phyloP scores from a whole-genome alignment of 148 eudicot genomes.

The Vaccinium corymbosum region DNA sequence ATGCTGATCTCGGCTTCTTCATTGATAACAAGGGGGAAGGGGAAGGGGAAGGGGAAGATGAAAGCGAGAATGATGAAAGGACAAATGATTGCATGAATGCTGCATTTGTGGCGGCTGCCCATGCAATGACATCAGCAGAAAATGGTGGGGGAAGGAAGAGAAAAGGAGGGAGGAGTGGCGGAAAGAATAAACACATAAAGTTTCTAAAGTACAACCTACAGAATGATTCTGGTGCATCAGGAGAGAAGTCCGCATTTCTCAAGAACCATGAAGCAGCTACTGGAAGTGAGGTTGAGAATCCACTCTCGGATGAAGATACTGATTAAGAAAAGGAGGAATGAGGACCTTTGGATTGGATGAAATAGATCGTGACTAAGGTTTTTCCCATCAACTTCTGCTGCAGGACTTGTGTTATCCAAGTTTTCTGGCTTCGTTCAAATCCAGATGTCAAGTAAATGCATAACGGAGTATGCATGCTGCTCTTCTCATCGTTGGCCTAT shows the following conservation, averaged over 20 bases:
- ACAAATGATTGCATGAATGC: constrained; percentile 25
- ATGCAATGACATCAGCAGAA: constrained; percentile 29
- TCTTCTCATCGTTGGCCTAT: neutral
- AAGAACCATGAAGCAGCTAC: constrained; percentile 25
- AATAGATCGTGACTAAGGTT: neutral
- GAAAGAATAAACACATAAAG: constrained; percentile 27
- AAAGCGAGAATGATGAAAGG: constrained; percentile 24
- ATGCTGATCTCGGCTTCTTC: constrained; percentile 33
- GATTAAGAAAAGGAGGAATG: constrained; percentile 13
- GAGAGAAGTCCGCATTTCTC: constrained; percentile 15
- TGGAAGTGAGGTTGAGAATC: constrained; percentile 46
- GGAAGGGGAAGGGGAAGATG: constrained; percentile 31
- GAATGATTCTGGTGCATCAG: constrained; percentile 21
- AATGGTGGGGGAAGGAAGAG: constrained; percentile 30
- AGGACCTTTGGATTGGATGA: neutral
- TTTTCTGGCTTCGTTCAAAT: neutral
- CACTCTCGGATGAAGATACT: constrained; percentile 31
- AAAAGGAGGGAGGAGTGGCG: constrained; percentile 20
- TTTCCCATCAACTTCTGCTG: neutral
- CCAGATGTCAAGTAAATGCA: neutral
- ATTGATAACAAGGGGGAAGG: constrained; percentile 45
- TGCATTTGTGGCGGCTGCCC: constrained; percentile 57
- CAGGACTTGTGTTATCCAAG: neutral
- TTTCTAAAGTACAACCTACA: constrained; percentile 32
- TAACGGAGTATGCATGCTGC: neutral